phyloP scores from a whole-genome alignment of 2,329 filamentous ascomycete genomes.

The Tolypocladium nubicola region DNA sequence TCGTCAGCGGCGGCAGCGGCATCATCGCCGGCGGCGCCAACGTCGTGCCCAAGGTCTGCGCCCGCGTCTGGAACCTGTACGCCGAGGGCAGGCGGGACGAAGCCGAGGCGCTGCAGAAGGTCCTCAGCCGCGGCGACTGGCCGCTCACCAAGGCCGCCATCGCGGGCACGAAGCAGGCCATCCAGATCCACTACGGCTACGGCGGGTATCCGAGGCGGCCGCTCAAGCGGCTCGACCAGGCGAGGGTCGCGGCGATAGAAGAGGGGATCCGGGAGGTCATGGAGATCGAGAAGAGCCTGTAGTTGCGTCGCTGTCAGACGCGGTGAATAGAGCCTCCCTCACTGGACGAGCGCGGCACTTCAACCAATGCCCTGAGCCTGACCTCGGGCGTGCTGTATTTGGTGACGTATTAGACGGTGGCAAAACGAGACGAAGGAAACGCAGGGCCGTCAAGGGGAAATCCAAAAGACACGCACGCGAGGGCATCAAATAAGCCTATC shows the following conservation, averaged over 20 bases:
- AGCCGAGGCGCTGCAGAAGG: slow-evolving; percentile 63
- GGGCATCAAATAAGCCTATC: too few relatives aligned
- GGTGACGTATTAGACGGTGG: too few relatives aligned
- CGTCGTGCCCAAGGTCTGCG: slow-evolving; percentile 73
- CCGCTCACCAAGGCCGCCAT: slow-evolving; percentile 73
- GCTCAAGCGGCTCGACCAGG: slow-evolving; percentile 53
- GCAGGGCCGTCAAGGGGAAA: too few relatives aligned
- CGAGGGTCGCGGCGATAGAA: slow-evolving; percentile 39
- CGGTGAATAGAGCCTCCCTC: too few relatives aligned
- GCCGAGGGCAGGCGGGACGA: slow-evolving; percentile 63
- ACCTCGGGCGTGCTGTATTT: too few relatives aligned
- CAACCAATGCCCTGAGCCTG: too few relatives aligned
- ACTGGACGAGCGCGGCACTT: too few relatives aligned
- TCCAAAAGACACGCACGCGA: too few relatives aligned
- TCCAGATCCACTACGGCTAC: slow-evolving; percentile 74
- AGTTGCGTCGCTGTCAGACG: neutral
- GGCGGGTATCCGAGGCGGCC: slow-evolving; percentile 67
- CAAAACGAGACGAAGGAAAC: too few relatives aligned
- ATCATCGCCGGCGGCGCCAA: slow-evolving; percentile 84
- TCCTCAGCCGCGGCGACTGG: slow-evolving; percentile 75
- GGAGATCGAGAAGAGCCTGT: slow-evolving; percentile 50
- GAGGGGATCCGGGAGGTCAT: slow-evolving; percentile 53
- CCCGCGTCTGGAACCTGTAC: slow-evolving; percentile 69
- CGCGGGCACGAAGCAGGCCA: slow-evolving; percentile 74
- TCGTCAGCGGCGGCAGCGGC: slow-evolving; percentile 67